Evolutionary conservation across 2,329 filamentous ascomycete genomes (phyloP), one percentile per base, ranked within the genome.

Genomic region (Diaporthe vaccinii): DNA sequence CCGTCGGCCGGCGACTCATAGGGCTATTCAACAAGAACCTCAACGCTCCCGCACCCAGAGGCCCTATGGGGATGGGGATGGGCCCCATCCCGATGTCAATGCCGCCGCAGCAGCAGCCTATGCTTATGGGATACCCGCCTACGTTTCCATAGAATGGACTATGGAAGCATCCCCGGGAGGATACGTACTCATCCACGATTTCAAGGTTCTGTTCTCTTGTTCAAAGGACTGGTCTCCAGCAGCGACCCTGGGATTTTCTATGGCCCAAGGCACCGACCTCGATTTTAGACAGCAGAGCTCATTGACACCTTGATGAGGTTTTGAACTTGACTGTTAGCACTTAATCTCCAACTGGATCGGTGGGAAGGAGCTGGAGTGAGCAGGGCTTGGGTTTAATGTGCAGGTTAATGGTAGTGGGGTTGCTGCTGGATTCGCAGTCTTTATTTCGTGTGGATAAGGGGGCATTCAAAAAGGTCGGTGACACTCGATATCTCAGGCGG

Each of bases 1-100:
- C 88, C 41, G 90, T 98, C 58, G 96, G 96, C 7, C 91, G 91
- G 79, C 91, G 91, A 79, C 86, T 98, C 72, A 88, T 97, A 77
- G 91, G 92, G 59, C 89, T 98, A 80, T 98, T 98, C 83, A 93
- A 94, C 79, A 71, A 61, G 55, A 76, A 59, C n/a, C 62, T 73
- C 57, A 76, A 44, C 65, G 75, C 65, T 12, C 73, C 75, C 22
- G 62, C 67, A n/a, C 49, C 73, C 7, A 72, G 75, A 31, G 75
- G 73, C 28, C 73, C 75, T 15, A 75, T 75, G 73, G 70, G 57
- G 7, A 65, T 74, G 4, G 58, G 41, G 9, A 73, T 75, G 61
- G 73, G 61, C 12, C 73, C 71, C 5, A n/a, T 73, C 4, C 71
- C 71, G 3, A 44, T 73, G 59, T 69, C 65, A 39, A 74, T 76